A percentile compares a stretch with the other conserved stretches of the same genome.
phyloP scores from a whole-genome alignment of 2,329 filamentous ascomycete genomes.

The Magnaporthiopsis incrustans region DNA sequence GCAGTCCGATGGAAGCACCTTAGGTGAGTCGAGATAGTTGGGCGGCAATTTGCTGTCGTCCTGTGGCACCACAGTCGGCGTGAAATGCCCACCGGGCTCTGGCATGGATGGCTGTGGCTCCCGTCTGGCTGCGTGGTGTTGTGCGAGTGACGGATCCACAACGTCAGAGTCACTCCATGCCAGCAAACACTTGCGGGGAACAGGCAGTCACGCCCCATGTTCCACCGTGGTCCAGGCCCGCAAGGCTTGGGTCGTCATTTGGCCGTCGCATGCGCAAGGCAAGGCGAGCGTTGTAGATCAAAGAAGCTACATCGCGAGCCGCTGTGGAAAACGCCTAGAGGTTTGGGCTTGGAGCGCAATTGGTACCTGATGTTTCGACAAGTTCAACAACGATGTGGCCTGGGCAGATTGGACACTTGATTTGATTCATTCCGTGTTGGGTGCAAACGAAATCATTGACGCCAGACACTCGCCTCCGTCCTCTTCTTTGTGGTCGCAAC shows the following conservation, averaged over 20 bases:
- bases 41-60: neutral
- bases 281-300: neutral
- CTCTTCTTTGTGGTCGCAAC: no score
- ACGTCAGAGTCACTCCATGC: neutral
- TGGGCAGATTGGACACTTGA: neutral
- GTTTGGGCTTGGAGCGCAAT: neutral
- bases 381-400: neutral
- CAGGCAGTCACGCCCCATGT: neutral
- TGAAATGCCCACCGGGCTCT: neutral
- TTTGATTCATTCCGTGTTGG: neutral
- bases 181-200: neutral
- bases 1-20: no score
- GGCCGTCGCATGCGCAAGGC: neutral
- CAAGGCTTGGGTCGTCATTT: neutral
- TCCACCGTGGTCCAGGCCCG: neutral
- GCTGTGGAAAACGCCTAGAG: no score
- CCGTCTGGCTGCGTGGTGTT: neutral
- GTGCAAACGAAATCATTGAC: neutral
- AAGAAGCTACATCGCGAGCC: no score
- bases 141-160: neutral
- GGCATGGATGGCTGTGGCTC: neutral
- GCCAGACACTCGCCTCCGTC: neutral
- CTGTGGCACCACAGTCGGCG: no score
- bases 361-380: neutral
- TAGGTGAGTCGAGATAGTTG: neutral